Conservation (phyloP, 352 stramenopile species). For the Pythium aphanidermatum region DNA sequence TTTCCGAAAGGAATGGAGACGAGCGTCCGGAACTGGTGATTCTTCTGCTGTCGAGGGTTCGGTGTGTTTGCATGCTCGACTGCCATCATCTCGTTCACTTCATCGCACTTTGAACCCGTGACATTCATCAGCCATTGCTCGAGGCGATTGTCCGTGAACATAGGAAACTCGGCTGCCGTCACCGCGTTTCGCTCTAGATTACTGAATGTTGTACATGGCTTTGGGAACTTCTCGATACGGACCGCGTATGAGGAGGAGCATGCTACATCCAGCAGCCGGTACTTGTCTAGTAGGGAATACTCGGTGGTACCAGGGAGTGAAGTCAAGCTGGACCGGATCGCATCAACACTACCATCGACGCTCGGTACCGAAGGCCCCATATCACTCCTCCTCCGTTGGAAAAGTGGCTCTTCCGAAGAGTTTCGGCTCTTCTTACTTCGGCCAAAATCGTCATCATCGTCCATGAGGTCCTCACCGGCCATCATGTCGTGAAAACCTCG, state of each 20-base stretch:
- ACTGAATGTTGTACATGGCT: conserved; percentile 62
- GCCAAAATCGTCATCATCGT: conserved; percentile 26
- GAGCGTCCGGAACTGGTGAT: conserved; percentile 57
- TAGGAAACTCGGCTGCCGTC: conserved; percentile 30
- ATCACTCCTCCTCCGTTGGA: conserved; percentile 44
- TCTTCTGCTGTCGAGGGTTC: conserved; percentile 62
- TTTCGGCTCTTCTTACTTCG: conserved; percentile 16
- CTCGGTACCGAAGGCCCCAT: conserved; percentile 20
- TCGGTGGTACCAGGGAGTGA: conserved; percentile 46
- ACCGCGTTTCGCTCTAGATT: conserved; percentile 42
- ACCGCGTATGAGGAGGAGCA: conserved; percentile 69
- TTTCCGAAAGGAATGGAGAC: conserved; percentile 63
- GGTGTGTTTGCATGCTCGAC: conserved; percentile 34
- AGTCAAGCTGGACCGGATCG: conserved; percentile 46
- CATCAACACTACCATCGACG: conserved; percentile 41
- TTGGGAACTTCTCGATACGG: conserved; percentile 73
- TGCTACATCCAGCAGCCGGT: conserved; percentile 60
- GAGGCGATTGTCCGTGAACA: conserved; percentile 64
- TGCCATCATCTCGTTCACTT: conserved; percentile 44
- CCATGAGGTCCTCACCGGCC: conserved; percentile 54
- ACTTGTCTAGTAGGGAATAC: conserved; percentile 64
- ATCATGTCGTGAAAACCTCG: conserved; percentile 73
- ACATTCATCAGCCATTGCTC: conserved; percentile 69
- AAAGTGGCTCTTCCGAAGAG: conserved; percentile 50
- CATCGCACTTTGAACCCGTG: conserved; percentile 43